Percentiles rank a stretch among this genome's conserved stretches.
Conservation (phyloP, 805 yeast species). For the Candida suzukii region DNA sequence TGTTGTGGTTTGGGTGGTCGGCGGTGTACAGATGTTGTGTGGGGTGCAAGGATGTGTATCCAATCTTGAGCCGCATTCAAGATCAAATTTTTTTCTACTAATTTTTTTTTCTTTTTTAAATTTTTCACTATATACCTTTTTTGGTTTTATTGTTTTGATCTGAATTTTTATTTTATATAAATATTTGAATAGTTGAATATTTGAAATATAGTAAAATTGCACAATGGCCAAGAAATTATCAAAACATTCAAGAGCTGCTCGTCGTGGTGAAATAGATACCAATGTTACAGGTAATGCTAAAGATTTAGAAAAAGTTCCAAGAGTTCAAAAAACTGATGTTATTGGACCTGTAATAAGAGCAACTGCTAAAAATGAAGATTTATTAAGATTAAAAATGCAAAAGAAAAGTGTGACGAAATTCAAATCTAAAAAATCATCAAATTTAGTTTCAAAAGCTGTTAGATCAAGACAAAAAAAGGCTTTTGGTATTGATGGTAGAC, state of each 20-base stretch:
- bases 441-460: constrained; percentile 20
- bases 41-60: no score
- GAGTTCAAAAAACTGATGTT: constrained; percentile 52
- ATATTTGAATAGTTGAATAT: no score
- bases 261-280: constrained; percentile 48
- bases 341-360: constrained; percentile 61
- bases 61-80: no score
- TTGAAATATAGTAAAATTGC: no score
- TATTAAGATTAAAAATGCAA: constrained; percentile 50
- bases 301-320: constrained; percentile 45
- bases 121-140: no score
- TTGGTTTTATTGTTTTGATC: neutral
- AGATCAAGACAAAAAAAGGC: constrained; percentile 40
- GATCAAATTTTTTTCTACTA: no score
- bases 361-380: constrained; percentile 56
- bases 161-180: no score
- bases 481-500: constrained; percentile 43
- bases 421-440: constrained; percentile 18
- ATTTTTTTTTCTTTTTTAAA: neutral
- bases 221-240: constrained; percentile 37
- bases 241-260: constrained; percentile 71
- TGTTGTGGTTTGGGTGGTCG: no score
- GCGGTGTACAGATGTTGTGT: no score
- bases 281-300: constrained; percentile 34
- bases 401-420: constrained; percentile 21